A percentile compares a stretch with the other conserved stretches of the same genome.
phyloP scores from a whole-genome alignment of 2,329 filamentous ascomycete species.

The Neurospora sp. region DNA sequence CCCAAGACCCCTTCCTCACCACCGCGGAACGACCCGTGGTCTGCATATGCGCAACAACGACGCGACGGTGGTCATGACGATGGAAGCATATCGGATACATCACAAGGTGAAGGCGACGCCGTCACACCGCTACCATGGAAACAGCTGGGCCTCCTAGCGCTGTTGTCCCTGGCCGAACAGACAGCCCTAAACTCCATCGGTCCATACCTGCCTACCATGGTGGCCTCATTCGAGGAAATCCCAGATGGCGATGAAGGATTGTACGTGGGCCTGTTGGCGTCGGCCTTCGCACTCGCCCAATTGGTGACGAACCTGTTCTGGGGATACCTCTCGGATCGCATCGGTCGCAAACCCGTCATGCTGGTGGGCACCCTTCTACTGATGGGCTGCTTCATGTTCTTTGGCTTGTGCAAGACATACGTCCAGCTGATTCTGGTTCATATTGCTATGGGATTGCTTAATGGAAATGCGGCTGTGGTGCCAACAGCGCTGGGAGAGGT shows the following conservation, averaged over 20 bases:
- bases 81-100: conserved; percentile 12
- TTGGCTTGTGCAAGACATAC: conserved; percentile 76
- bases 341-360: conserved; percentile 76
- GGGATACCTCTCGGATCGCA: conserved; percentile 72
- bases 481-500: conserved; percentile 91
- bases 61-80: not conserved
- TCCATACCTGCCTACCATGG: conserved; percentile 91
- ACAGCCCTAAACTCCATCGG: conserved; percentile 94
- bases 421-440: conserved; percentile 84
- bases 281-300: conserved; percentile 85
- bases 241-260: conserved; percentile 62
- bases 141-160: conserved; percentile 75
- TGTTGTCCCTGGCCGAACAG: conserved; percentile 88
- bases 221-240: conserved; percentile 73
- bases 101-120: conserved; percentile 29
- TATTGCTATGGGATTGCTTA: conserved; percentile 81
- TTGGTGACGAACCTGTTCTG: conserved; percentile 87
- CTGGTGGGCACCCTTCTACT: conserved; percentile 75
- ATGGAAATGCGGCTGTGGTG: conserved; percentile 90
- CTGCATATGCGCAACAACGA: conserved; percentile 17
- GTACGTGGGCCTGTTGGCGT: conserved; percentile 85
- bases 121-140: conserved; percentile 70
- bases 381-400: conserved; percentile 69
- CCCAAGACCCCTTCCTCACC: conserved; percentile 51
- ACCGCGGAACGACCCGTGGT: conserved; percentile 16